A percentile compares a stretch with the other conserved stretches of the same genome.
Conservation (phyloP, 495 filamentous ascomycete genomes). For the Terfezia boudieri region DNA sequence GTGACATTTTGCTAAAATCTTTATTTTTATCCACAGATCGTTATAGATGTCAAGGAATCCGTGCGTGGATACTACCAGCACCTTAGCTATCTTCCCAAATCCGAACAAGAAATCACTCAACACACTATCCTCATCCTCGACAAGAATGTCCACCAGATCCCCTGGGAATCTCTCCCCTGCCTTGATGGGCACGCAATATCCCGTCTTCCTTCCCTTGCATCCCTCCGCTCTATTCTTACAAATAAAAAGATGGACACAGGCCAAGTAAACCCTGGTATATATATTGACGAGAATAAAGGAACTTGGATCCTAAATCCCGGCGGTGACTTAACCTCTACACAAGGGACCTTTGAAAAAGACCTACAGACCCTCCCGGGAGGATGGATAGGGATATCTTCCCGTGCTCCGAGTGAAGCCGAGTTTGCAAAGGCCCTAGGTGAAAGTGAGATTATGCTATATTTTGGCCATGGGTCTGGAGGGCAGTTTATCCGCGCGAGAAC, state of each 20-base stretch:
- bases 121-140: slow-evolving; percentile 90
- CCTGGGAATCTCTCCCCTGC: slow-evolving; percentile 88
- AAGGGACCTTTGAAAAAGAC: slow-evolving; percentile 42
- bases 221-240: slow-evolving; percentile 44
- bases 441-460: slow-evolving; percentile 61
- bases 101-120: slow-evolving; percentile 22
- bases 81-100: slow-evolving; percentile 17
- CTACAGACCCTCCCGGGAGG: slow-evolving; percentile 26
- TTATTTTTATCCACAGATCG: slow-evolving; percentile 27
- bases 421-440: slow-evolving; percentile 39
- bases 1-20: slow-evolving; percentile 3
- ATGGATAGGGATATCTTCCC: slow-evolving; percentile 45
- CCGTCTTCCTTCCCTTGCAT: slow-evolving; percentile 60
- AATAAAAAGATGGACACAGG: slow-evolving; percentile 22
- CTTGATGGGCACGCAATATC: slow-evolving; percentile 59
- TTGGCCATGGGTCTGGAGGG: slow-evolving; percentile 85
- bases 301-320: slow-evolving; percentile 76
- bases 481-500: slow-evolving; percentile 72
- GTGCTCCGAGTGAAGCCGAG: slow-evolving; percentile 52
- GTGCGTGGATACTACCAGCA: slow-evolving; percentile 53
- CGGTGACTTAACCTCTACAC: slow-evolving; percentile 58
- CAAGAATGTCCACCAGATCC: slow-evolving; percentile 68
- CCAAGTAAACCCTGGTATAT: slow-evolving; percentile 25
- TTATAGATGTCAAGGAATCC: slow-evolving; percentile 61
- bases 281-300: slow-evolving; percentile 37